Evolutionary conservation across 2,329 filamentous ascomycete species (phyloP), one percentile per base, ranked within the genome.

Genomic region (Aspergillus fumigatus): DNA sequence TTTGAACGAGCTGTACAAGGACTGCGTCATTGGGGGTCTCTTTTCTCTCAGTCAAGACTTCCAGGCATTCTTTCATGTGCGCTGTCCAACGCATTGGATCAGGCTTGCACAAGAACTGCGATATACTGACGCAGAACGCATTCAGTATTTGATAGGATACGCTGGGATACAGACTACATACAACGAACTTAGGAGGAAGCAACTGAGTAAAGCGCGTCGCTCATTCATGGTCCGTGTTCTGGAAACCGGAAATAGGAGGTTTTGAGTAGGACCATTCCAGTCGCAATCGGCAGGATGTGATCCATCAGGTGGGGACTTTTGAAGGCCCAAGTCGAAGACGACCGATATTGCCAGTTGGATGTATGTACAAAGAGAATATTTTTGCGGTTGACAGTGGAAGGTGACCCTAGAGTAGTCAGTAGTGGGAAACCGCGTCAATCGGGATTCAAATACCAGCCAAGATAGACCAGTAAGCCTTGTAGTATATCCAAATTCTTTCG

Each of bases 61-160:
- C 67, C 0, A 86, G 70, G 26, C 77, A 81, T 27, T 84, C 82
- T 19, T 84, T 81, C 73, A 87, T 79, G 52, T 84, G 78, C 0
- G 77, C 59, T 0, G 79, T 84, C 84, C 84, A 87, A 1, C 71
- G 74, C 50, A 86, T 71, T 1, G 75, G 62, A 50, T 85, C 81
- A 51, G 78, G 74, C 43, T 76, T 75, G 32, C 76, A 77, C 5
- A 81, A 69, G 43, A 76, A 78, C 1, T 70, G 69, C 14, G 73
- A 64, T 52, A 73, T 65, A 26, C 77, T 80, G 54, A 76, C 5
- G n/a, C 27, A 21, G 6, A 3, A 41, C 21, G 3, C 27, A 6
- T 19, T 35, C 32, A 35, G 32, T 17, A 35, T 6, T 17, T 35
- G 14, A 7, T 5, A 17, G 32, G 32, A 17, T 5, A 17, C 3